Evolutionary conservation across 257 asterid species (phyloP), one percentile per base, ranked within the genome.

Genomic region (Thymus quinquecostatus): DNA sequence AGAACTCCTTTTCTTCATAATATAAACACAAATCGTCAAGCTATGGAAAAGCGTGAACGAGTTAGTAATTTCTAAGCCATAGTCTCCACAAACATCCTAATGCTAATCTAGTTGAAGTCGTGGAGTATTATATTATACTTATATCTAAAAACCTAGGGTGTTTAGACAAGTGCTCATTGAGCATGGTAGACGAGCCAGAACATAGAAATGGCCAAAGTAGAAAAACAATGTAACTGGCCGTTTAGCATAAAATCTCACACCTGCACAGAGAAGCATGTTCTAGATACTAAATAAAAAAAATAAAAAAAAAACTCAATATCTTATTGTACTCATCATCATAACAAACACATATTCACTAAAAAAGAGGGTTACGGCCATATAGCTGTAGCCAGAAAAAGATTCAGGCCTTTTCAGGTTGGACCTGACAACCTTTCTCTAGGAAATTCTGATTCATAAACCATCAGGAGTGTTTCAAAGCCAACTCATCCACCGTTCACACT

Each of bases 141-240:
- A 36, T 11, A 57, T 61, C 13, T 61, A 61, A 49, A 4, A 12
- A 28, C 43, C 8, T 12, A 64, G 36, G 36, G 28, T 8, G 68
- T 40, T 48, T 34, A 33, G 58, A 64, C 1, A 36, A 64, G n/a
- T 45, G 57, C 55, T 4, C 56, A 28, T 29, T 64, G 5, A 64
- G 41, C 69, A 64, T 43, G 56, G 69, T 64, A 44, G 54, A 43
- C 28, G 49, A 49, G 32, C 61, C 62, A 67, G 11, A 54, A 30
- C 72, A 34, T 63, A 43, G 68, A 28, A 27, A 63, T 10, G 1
- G 8, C 41, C 30, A 5, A 3, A 40, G 50, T 51, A 8, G 13
- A 51, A 36, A 66, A 36, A 36, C 40, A 36, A 2, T 36, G 5
- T 36, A 36, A 6, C 40, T 36, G 40, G n/a, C 40, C 40, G 5